Evolutionary conservation across 2,329 filamentous ascomycete species (phyloP), one percentile per base, ranked within the genome.

Genomic region (Fusarium vanettenii): DNA sequence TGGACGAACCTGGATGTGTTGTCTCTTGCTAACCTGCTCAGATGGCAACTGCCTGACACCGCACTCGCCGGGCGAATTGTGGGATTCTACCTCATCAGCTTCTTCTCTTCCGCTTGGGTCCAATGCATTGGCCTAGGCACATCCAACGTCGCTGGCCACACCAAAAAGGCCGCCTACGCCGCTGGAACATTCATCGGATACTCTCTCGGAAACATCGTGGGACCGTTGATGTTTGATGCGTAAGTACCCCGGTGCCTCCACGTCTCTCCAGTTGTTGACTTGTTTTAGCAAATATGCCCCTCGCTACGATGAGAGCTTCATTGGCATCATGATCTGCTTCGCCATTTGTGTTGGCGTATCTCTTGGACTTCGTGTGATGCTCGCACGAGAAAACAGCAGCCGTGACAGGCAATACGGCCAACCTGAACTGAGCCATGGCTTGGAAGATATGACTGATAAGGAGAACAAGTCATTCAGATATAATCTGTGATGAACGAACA

Each of bases 361-460:
- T n/a, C 56, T 82, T 11, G 68, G 72, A 10, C 74, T 83, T 8
- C 71, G 82, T 3, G 75, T 81, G 29, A 61, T 78, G 13, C 69
- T 79, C n/a, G 76, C 62, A 5, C 60, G 70, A 16, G 71, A 83
- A 64, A 84, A 84, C 64, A 76, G 69, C 27, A 79, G 66, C 27
- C 76, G 81, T 35, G 79, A 83, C 16, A 59, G 56, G 41, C 63
- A 78, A 16, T 79, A 81, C 39, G 81, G 83, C 20, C 67, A 81
- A 11, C 76, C 77, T 5, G 79, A 78, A 18, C 70, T 81, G 64
- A 78, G 77, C 20, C 81, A 84, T 25, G 83, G 82, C 0, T 82
- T 85, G 48, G 82, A 85, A 55, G 83, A 85, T 59, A 77, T 84
- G 55, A 85, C 83, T 10, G 84, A 86, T 60, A 43, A 37, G 33